Base-by-base conservation (phyloP, 1,284 basidiomycete genomes). In the Golubevia pallescens region DNA sequence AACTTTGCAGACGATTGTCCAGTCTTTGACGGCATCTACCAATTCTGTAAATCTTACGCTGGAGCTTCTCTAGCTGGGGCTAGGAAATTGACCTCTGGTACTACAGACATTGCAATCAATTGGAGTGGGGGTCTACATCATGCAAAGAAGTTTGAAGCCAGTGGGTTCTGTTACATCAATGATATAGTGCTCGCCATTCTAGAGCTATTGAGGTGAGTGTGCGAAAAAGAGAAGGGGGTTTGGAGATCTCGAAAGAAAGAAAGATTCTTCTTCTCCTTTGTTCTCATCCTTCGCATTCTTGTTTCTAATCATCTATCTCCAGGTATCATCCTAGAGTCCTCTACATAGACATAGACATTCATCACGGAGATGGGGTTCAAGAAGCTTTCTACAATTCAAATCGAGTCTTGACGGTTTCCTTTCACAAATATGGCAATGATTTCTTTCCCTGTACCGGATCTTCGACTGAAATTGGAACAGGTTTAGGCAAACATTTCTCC, bases 391-490 rank as follows among this genome's bases (percentile, higher is more conserved):
- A 97, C 87, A 92, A 95, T 77, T 93, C 94, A 48, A 96, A 99
- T 79, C 92, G 97, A 21, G 96, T 99, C 67, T 92, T 98, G 90
- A 99, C 97, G 0, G 93, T 97, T 20, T 98, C 96, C 0, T 99
- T 99, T 87, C 96, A 99, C 89, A 99, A 99, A 87, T 99, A 97
- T 87, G 95, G 93, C 1, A 94, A 94, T 69, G 94, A 97, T 81
- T 99, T 99, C 88, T 99, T 99, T 68, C 82, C 82, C 1, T 84
- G 82, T 65, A 85, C 82, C 1, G 82, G 82, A 52, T 76, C 81
- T 64, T 75, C 84, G 32, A 70, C 69, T 28, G 82, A 85, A 69
- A 74, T 77, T n/a, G 82, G 82, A 16, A 76, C 76, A 1, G 73
- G 73, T 1, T 66, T 84, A 7, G n/a, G n/a, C 63, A 97, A 97